Base-by-base conservation (phyloP, 768 basidiomycete genomes). In the Boletus sensibilis region DNA sequence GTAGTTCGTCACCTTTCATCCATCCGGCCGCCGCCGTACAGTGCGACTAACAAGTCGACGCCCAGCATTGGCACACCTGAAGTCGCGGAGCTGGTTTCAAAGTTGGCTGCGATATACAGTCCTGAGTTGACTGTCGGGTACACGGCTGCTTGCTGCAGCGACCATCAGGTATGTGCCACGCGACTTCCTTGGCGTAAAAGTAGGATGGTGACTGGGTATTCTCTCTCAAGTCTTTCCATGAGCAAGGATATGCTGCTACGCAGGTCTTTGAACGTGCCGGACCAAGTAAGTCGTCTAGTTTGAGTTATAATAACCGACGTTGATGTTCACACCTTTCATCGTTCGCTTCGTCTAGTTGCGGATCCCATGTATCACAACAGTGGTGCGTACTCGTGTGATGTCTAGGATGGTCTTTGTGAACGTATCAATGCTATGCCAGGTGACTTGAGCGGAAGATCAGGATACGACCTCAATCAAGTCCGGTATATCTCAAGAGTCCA, bases 351-450 rank as follows among this genome's bases (percentile, higher is more conserved):
- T 50, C 37, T 56, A 85, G 93, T 97, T 66, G 85, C 79, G 18
- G 93, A 94, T 69, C 92, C 92, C 11, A 90, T 90, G 87, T 94
- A 93, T 67, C 90, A 93, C 70, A 92, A 90, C 68, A 87, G 86
- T 64, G 86, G 88, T 84, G 57, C 29, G 78, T 64, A 5, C 18
- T 29, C 20, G 44, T 50, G 55, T 49, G 11, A 46, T 56, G 18
- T 48, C 52, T 50, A 53, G 1, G 20, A 9, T n/a, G 12, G 31
- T 25, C 18, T 38, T 21, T 40, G n/a, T 34, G 29, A 21, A 35
- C 18, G 7, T 12, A 5, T 42, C 7, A 6, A 61, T 29, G 14
- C 39, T 27, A 6, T 42, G 11, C 29, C 67, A 80, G 90, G 88
- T 39, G 94, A 97, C 68, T 52, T 95, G 46, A 89, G 87, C 62